Base-by-base conservation (phyloP, 108 stramenopile genomes). In the Tribonema minus region DNA sequence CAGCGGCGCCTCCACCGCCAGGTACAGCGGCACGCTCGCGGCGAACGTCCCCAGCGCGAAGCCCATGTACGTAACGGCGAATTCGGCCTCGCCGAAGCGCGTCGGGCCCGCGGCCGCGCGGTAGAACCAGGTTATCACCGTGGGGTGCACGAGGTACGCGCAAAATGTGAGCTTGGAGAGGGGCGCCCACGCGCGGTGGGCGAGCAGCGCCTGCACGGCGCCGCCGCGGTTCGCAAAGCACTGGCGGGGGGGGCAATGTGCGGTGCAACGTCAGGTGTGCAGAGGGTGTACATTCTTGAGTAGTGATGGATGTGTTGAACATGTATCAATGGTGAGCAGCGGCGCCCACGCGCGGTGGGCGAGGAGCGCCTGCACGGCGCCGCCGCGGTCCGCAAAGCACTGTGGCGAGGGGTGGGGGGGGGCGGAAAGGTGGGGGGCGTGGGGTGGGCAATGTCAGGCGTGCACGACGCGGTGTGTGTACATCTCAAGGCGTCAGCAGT, bases 141-240 rank as follows among this genome's bases (percentile, higher is more conserved):
- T 32, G 26, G 61, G 37, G 63, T 75, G 73, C 27, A 65, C 29
- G 39, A 75, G 31, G 40, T 75, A 75, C 32, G 63, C 40, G 63
- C 73, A 75, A 64, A 64, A 75, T 31, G 39, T 66, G 6, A 75
- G 64, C 64, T 40, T 37, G 30, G 62, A 39, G 37, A 35, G 63
- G n/a, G 46, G 31, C 6, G 46, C 27, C 73, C 73, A 75, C n/a
- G 30, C 32, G 26, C 64, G 73, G 5, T 40, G 39, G 5, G 73
- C 41, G 33, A 75, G 64, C 37, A 75, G 5, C 64, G 40, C 46
- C 12, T 58, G 37, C 41, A 75, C 63, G 6, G 54, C 7, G 9
- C 73, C 73, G 15, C 73, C 73, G 26, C 38, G 73, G 39, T 41
- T 64, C 25, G 4, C 2, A 25, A 62, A 75, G 41, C 73, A 75